Conservation (phyloP, 1,139 yeast genomes). For the Spencermartinsiella ligniputridi region DNA sequence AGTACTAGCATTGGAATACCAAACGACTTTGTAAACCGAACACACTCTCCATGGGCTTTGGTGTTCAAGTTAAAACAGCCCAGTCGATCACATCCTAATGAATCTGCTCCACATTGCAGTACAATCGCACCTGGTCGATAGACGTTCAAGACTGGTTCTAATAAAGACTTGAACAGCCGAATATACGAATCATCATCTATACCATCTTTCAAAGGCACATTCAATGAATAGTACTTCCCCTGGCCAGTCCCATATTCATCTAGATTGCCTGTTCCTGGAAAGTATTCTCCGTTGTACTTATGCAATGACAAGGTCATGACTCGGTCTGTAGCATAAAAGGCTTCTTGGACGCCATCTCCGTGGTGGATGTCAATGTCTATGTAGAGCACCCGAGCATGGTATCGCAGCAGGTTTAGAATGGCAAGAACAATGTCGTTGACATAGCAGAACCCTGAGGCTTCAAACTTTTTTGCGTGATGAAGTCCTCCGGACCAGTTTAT, state of each 20-base stretch:
- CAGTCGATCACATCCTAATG: constrained; percentile 84
- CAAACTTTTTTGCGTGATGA: constrained; percentile 93
- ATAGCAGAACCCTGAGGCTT: constrained; percentile 93
- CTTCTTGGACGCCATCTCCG: constrained; percentile 98
- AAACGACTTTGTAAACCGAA: constrained; percentile 76
- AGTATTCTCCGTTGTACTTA: constrained; percentile 90
- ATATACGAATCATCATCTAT: constrained; percentile 90
- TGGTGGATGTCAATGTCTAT: constrained; percentile 96
- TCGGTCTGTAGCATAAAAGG: constrained; percentile 89
- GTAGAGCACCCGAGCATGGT: constrained; percentile 86
- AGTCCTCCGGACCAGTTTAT: constrained; percentile 97
- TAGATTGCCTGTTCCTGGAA: constrained; percentile 88
- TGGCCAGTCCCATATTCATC: constrained; percentile 80
- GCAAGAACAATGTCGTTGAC: constrained; percentile 92
- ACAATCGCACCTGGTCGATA: constrained; percentile 90
- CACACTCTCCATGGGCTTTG: constrained; percentile 93
- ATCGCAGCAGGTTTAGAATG: constrained; percentile 72
- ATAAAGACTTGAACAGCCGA: constrained; percentile 69
- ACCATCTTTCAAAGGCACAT: constrained; percentile 94
- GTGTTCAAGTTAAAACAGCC: constrained; percentile 93
- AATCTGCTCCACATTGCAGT: constrained; percentile 96
- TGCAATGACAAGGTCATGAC: constrained; percentile 96
- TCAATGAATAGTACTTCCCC: constrained; percentile 82
- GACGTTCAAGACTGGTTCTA: constrained; percentile 80
- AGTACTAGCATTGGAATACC: constrained; percentile 85